Evolutionary conservation across 805 yeast genomes (phyloP).

Genomic region (Metschnikowia gelsemii): DNA sequence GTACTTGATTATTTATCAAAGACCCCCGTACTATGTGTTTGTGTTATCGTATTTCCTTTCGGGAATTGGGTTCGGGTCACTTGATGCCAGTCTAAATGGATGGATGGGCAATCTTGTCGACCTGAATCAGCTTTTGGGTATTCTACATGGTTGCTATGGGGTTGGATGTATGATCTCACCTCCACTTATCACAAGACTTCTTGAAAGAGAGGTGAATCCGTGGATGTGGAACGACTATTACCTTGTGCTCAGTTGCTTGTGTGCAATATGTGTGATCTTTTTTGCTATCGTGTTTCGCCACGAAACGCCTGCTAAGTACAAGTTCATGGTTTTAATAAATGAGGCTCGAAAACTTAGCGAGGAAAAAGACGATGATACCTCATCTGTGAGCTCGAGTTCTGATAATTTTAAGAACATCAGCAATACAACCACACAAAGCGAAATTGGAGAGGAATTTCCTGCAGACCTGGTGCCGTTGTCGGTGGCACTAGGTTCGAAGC

Average conservation of each 20-base stretch:
- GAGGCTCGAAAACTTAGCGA: slow-evolving; percentile 13
- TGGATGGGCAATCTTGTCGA: slow-evolving; percentile 50
- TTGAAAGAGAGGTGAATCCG: slow-evolving; percentile 36
- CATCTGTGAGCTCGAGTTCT: not conserved
- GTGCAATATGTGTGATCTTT: slow-evolving; percentile 24
- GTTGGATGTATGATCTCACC: slow-evolving; percentile 55
- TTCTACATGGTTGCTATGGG: slow-evolving; percentile 54
- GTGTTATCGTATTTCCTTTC: slow-evolving; percentile 38
- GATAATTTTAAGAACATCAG: no score
- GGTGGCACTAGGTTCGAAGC: slow-evolving; percentile 33
- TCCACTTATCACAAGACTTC: slow-evolving; percentile 40
- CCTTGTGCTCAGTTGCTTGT: slow-evolving; percentile 31
- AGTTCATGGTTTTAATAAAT: slow-evolving; percentile 24
- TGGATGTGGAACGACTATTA: slow-evolving; percentile 53
- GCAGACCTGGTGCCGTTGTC: slow-evolving; percentile 25
- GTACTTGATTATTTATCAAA: slow-evolving; percentile 38
- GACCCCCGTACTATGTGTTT: slow-evolving; percentile 44
- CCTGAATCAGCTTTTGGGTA: slow-evolving; percentile 50
- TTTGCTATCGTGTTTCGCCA: slow-evolving; percentile 30
- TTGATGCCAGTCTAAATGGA: slow-evolving; percentile 56
- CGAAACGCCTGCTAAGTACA: slow-evolving; percentile 48
- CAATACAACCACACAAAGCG: no score
- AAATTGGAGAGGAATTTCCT: not conserved
- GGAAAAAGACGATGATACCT: not conserved
- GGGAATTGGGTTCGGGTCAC: slow-evolving; percentile 58